phyloP scores from a whole-genome alignment of 768 basidiomycete genomes.

The Leucocoprinus leucothites region DNA sequence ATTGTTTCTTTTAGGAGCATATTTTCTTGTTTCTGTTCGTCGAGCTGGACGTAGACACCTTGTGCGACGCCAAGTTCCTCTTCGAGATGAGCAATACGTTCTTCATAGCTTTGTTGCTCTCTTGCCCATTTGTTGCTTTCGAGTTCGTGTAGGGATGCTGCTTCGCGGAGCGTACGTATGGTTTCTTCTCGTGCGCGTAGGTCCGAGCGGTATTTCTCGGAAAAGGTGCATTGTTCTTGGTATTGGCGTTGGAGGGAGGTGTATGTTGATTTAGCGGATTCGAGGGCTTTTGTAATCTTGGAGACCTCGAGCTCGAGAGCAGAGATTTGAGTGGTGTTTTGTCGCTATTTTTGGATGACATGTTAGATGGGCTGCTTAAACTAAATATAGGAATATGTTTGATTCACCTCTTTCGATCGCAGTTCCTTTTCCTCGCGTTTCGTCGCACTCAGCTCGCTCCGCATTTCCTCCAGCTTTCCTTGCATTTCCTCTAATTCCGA shows the following conservation, averaged over 20 bases:
- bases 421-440: conserved; percentile 94
- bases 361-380: not conserved
- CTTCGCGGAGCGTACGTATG: conserved; percentile 63
- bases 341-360: conserved; percentile 38
- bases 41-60: conserved; percentile 69
- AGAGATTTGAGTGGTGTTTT: conserved; percentile 62
- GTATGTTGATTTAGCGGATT: conserved; percentile 70
- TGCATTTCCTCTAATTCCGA: conserved; percentile 82
- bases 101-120: conserved; percentile 53
- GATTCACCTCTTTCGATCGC: conserved; percentile 72
- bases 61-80: conserved; percentile 67
- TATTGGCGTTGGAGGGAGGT: conserved; percentile 83
- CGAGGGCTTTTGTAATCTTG: conserved; percentile 71
- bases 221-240: conserved; percentile 81
- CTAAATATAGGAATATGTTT: not conserved
- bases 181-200: conserved; percentile 74
- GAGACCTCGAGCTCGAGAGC: conserved; percentile 77
- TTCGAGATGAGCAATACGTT: conserved; percentile 68
- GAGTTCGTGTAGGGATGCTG: conserved; percentile 53
- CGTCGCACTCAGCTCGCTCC: conserved; percentile 71
- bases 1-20: conserved; percentile 93
- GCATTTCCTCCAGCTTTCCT: conserved; percentile 69
- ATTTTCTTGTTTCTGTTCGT: conserved; percentile 95
- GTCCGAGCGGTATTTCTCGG: conserved; percentile 74
- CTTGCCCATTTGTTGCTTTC: conserved; percentile 65